A percentile compares a stretch with the other conserved stretches of the same genome.
These are phyloP conservation scores for Kalmanozyma brasiliensis DNA, from an alignment of 1,284 basidiomycete genomes.

Conservation along the genomic window DNA sequence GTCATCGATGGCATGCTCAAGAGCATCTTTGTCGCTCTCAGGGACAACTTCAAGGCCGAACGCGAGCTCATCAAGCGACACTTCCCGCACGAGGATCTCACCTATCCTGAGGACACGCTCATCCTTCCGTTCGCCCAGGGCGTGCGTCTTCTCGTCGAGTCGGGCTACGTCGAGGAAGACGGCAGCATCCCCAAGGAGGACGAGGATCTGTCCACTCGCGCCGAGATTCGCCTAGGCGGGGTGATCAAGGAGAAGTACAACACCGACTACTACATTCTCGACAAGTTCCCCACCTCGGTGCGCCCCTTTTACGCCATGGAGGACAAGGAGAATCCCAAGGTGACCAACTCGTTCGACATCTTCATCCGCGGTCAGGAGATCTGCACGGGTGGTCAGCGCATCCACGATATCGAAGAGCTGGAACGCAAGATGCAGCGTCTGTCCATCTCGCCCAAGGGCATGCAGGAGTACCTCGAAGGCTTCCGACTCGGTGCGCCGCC, in stretches of 20 bases:
- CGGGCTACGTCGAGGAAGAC: constrained; percentile 63
- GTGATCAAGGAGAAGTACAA: constrained; percentile 91
- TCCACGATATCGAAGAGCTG: constrained; percentile 60
- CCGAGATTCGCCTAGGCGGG: constrained; percentile 89
- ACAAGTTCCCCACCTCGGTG: constrained; percentile 74
- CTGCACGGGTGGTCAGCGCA: constrained; percentile 66
- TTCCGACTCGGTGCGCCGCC: constrained; percentile 65
- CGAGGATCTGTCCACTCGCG: constrained; percentile 77
- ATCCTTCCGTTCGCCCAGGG: constrained; percentile 85
- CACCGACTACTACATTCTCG: constrained; percentile 75
- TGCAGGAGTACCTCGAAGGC: constrained; percentile 65
- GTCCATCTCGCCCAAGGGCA: constrained; percentile 53
- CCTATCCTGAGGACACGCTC: constrained; percentile 69
- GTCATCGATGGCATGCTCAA: constrained; percentile 65
- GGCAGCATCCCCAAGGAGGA: constrained; percentile 56
- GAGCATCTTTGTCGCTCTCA: constrained; percentile 55
- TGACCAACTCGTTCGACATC: constrained; percentile 66
- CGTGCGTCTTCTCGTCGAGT: constrained; percentile 74
- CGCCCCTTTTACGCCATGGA: constrained; percentile 84
- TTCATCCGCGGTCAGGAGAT: constrained; percentile 67
- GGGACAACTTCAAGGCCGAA: constrained; percentile 43
- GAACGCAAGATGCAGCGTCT: constrained; percentile 56
- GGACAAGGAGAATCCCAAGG: constrained; percentile 71
- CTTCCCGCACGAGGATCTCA: constrained; percentile 59
- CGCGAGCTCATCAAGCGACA: constrained; percentile 52